Evolutionary conservation across 768 basidiomycete species (phyloP).

Genomic region (Lactifluus volemus): DNA sequence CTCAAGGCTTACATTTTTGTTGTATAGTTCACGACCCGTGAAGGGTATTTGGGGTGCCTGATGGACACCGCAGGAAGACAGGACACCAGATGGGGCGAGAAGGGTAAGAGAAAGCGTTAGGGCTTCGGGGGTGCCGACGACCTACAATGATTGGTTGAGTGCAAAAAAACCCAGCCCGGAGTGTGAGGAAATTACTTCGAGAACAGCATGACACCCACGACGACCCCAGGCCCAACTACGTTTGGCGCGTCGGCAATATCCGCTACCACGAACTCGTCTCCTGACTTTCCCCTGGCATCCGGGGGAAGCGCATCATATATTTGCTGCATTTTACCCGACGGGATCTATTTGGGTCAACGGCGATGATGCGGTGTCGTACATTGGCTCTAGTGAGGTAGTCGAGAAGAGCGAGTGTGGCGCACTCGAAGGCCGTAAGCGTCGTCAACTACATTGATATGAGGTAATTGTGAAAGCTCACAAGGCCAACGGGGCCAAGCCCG

Average conservation of each 20-base stretch:
- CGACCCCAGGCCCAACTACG: constrained; percentile 44
- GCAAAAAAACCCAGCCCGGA: constrained; percentile 8
- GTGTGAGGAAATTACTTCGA: constrained; percentile 43
- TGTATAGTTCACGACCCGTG: constrained; percentile 48
- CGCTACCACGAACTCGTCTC: constrained; percentile 41
- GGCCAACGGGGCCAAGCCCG: constrained; percentile 73
- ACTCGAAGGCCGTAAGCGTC: constrained; percentile 28
- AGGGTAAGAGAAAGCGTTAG: constrained; percentile 58
- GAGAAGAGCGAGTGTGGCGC: constrained; percentile 53
- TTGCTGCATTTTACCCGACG: constrained; percentile 51
- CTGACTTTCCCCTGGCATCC: constrained; percentile 27
- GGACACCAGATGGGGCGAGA: constrained; percentile 66
- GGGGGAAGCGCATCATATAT: constrained; percentile 40
- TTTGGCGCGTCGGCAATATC: constrained; percentile 44
- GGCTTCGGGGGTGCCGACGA: constrained; percentile 61
- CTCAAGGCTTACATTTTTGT: constrained; percentile 72
- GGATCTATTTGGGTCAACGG: constrained; percentile 50
- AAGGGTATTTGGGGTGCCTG: constrained; percentile 46
- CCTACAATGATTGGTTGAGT: constrained; percentile 30
- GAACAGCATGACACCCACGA: constrained; percentile 52
- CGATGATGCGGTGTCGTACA: constrained; percentile 47
- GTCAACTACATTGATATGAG: neutral
- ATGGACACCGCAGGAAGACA: constrained; percentile 70
- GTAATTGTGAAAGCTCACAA: constrained; percentile 31
- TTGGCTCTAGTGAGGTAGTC: constrained; percentile 44